Evolutionary conservation across 2,329 filamentous ascomycete genomes (phyloP), one percentile per base, ranked within the genome.

Genomic region (Pezicula carpinea): DNA sequence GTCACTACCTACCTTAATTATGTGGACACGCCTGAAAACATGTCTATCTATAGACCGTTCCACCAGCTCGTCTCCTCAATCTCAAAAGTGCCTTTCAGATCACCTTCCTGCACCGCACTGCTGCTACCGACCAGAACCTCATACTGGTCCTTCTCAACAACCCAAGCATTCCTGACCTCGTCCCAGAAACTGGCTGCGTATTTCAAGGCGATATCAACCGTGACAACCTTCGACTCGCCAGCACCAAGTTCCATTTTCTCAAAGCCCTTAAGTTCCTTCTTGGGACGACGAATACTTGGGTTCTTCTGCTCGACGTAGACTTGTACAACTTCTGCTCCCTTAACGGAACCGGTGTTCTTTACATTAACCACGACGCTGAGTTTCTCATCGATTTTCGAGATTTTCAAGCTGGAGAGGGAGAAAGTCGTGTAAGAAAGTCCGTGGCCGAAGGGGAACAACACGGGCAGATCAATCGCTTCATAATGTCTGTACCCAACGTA

Each of bases 401-500:
- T 70, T 2, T 64, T 61, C 14, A 82, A 67, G 36, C 74, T 67
- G 2, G 70, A 75, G 53, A 76, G 74, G 13, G 63, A 56, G 61
- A 91, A 91, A 0, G 70, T 79, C 0, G 86, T 89, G 66, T 90
- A 91, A n/a, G 83, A 86, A 1, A 92, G 71, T 2, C 87, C 87
- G 59, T 89, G 82, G 15, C 87, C 87, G 60, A 92, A 92, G 49
- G 83, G 75, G 65, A 89, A 91, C 34, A 84, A 74, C 0, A 83
- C 78, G 2, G 74, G 71, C 6, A 79, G 74, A 32, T 81, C 72
- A 19, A 75, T 74, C 55, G 78, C 83, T 60, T 91, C 86, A 64
- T 87, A 91, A 69, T 82, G 88, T 14, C 86, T 75, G 68, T 92
- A 91, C 8, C 87, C 87, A 38, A 91, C 73, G 63, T 87, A 91